phyloP scores from a whole-genome alignment of 441 rosid genomes.

The Populus hybrid region DNA sequence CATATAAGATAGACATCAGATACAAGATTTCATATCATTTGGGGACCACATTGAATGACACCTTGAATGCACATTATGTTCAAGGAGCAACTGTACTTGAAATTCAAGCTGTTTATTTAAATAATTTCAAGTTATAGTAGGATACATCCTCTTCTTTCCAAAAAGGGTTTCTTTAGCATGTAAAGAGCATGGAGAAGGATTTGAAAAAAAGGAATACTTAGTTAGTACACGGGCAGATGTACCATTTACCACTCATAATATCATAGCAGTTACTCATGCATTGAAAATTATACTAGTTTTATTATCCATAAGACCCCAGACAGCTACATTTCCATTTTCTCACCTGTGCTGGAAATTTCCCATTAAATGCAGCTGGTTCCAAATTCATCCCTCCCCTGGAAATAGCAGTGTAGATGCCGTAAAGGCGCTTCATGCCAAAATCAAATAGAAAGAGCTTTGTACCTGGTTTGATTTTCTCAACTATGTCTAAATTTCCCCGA shows the following conservation, averaged over 20 bases:
- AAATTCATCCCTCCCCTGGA: slow-evolving; percentile 30
- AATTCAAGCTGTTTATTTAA: not conserved
- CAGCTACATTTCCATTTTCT: not conserved
- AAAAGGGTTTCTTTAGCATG: not conserved
- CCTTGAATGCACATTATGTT: not conserved
- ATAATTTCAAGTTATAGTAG: not conserved
- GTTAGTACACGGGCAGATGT: not conserved
- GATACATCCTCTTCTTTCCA: not conserved
- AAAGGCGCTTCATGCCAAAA: slow-evolving; percentile 34
- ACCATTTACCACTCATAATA: not conserved
- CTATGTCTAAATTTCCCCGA: slow-evolving; percentile 18
- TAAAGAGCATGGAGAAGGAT: not conserved
- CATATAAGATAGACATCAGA: not conserved
- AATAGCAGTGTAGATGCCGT: slow-evolving; percentile 30
- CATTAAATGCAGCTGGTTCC: slow-evolving; percentile 32
- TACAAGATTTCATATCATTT: not conserved
- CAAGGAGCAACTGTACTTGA: not conserved
- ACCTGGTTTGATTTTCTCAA: slow-evolving; percentile 27
- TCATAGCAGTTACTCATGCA: not conserved
- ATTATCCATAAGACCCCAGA: not conserved
- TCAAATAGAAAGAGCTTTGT: slow-evolving; percentile 32
- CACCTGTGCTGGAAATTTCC: slow-evolving; percentile 39
- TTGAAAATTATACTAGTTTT: not conserved
- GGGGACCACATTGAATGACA: not conserved
- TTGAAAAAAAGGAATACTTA: not conserved